Evolutionary conservation across 2,329 filamentous ascomycete genomes (phyloP).

Genomic region (Fusarium sp.): DNA sequence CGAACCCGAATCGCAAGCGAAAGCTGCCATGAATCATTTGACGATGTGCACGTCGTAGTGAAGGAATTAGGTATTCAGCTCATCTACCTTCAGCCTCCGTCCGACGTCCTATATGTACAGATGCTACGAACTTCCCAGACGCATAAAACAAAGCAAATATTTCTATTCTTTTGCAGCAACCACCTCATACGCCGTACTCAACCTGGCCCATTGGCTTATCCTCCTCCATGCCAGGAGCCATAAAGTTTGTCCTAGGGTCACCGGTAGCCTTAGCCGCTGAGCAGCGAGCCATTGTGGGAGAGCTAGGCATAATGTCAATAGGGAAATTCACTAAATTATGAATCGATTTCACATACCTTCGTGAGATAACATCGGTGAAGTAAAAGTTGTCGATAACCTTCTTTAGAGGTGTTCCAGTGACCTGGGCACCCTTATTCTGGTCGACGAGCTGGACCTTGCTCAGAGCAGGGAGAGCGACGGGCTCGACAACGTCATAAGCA

Average conservation of each 20-base stretch:
- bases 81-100: constrained; percentile 44
- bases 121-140: constrained; percentile 44
- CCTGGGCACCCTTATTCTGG: constrained; percentile 87
- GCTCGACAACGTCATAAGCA: constrained; percentile 90
- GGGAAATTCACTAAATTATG: background rate
- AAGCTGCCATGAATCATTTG: background rate
- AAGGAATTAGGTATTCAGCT: constrained; percentile 40
- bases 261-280: constrained; percentile 88
- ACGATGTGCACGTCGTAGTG: constrained; percentile 28
- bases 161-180: constrained; percentile 49
- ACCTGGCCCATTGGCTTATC: constrained; percentile 69
- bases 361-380: constrained; percentile 95
- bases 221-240: constrained; percentile 74
- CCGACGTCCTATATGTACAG: constrained; percentile 53
- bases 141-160: constrained; percentile 45
- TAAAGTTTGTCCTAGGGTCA: constrained; percentile 80
- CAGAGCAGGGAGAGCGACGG: constrained; percentile 74
- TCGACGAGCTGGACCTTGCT: constrained; percentile 96
- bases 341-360: constrained; percentile 71
- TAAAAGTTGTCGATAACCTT: constrained; percentile 95
- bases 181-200: constrained; percentile 62
- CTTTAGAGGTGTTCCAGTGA: constrained; percentile 77
- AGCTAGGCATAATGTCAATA: constrained; percentile 63
- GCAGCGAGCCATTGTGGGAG: constrained; percentile 97
- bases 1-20: constrained; percentile 15